Base-by-base conservation (phyloP, 345 rosid genomes). In the Pistacia atlantica region DNA sequence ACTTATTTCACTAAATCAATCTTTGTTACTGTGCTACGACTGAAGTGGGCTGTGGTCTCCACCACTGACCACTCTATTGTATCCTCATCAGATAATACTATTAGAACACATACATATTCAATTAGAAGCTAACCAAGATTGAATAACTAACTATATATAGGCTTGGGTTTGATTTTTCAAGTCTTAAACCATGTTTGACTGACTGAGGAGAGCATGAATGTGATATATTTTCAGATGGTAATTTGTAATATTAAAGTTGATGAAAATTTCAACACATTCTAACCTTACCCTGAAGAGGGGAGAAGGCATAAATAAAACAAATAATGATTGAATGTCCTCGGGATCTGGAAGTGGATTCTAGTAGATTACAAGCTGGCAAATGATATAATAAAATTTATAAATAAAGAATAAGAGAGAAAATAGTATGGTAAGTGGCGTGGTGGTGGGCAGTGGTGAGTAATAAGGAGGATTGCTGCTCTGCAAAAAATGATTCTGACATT, bases 401-500 rank as follows among this genome's bases (percentile, higher is more conserved):
- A 11, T 22, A 20, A 51, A 38, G 20, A 46, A 46, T 1, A 17
- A 4, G 4, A 8, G 22, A 11, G 22, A 38, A 17, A 20, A 18
- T 11, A 5, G 33, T 20, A 31, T 10, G 5, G 18, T 28, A 20
- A 58, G 17, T 71, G 77, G 46, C 68, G 75, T 49, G 77, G 65
- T 37, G 64, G n/a, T 25, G 58, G 31, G 62, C 4, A 5, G 17
- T 11, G 12, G 55, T 12, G 3, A 28, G 20, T 22, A 31, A 20
- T 4, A 33, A 28, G 46, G 65, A 45, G 59, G 13, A 51, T 18
- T 42, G 59, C 48, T 54, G 61, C 37, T 16, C 46, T 18, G 35
- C 74, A 56, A 38, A 38, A 25, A 35, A 64, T 57, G 25, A 60
- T 55, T 80, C 87, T 87, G 90, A 87, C 87, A 89, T 70, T 67